Base-by-base conservation (phyloP, 495 filamentous ascomycete species). In the Aspergillus nanangensis region DNA sequence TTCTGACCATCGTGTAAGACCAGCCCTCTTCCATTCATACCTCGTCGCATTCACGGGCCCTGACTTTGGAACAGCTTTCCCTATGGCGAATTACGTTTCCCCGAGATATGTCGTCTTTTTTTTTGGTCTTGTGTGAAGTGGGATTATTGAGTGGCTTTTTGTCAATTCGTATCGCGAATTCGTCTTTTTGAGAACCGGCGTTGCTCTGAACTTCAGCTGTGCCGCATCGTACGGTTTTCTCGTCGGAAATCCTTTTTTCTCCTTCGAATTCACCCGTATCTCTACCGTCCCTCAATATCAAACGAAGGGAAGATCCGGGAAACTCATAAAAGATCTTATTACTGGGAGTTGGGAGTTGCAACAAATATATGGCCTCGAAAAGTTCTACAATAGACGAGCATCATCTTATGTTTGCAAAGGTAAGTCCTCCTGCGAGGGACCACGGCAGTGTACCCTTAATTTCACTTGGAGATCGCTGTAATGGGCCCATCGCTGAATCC, bases 71-170 rank as follows among this genome's bases (percentile, higher is more conserved):
- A 38, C 48, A 68, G 66, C 58, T 59, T 69, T 69, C 62, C 67
- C 53, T 57, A 73, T 74, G 71, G 74, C 75, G 72, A 70, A 72
- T 66, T 69, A 65, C 66, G 66, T 67, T 62, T 65, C 66, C 50
- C 63, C 63, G 59, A 72, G 71, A 72, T 65, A 72, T 74, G 67
- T 59, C 58, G 58, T 67, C 66, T 69, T 70, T 71, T 62, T 66
- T 69, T 72, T 66, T 62, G 60, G 62, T 57, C 60, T 67, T 70
- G 61, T 67, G 67, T 72, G 69, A 74, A 72, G 58, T 62, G 66
- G 65, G 60, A 65, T 65, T 57, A 53, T 57, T 56, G 60, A 74
- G 61, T 65, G 58, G 63, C 59, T 47, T 65, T 47, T 47, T 59
- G 57, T 67, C 56, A 38, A 61, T 58, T 60, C 60, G 60, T 62